These are phyloP conservation scores for Hibiscus syriacus DNA, from an alignment of 345 rosid genomes.

Conservation along the genomic window DNA sequence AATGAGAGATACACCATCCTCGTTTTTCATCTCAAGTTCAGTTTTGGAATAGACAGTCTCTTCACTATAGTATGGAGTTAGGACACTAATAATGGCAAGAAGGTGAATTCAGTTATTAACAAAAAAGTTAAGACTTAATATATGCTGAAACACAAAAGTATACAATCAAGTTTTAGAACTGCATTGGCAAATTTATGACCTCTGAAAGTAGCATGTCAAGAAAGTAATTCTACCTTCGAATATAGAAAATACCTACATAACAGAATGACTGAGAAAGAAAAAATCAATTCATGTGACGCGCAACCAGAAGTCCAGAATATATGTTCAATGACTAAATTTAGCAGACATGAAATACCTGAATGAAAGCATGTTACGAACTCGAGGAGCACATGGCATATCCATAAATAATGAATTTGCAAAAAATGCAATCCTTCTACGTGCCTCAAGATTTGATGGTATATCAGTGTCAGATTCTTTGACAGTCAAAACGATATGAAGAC, in stretches of 20 bases:
- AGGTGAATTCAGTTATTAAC: too few relatives aligned
- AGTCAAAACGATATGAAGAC: slow-evolving; percentile 85
- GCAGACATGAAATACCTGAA: slow-evolving; percentile 47
- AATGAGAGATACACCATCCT: slow-evolving; percentile 26
- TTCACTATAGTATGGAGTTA: slow-evolving; percentile 89
- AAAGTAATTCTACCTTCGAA: too few relatives aligned
- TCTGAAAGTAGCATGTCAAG: too few relatives aligned
- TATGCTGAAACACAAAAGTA: too few relatives aligned
- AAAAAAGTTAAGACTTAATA: too few relatives aligned
- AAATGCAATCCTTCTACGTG: slow-evolving; percentile 89
- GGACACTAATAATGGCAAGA: slow-evolving; percentile 42
- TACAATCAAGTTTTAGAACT: too few relatives aligned
- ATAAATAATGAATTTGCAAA: slow-evolving; percentile 87
- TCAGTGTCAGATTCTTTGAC: slow-evolving; percentile 86
- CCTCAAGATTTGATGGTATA: slow-evolving; percentile 92
- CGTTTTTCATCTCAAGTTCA: slow-evolving; percentile 72
- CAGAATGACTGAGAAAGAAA: too few relatives aligned
- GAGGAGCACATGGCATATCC: slow-evolving; percentile 97
- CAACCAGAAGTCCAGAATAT: neutral
- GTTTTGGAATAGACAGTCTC: slow-evolving; percentile 73
- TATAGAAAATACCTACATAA: too few relatives aligned
- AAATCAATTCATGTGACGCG: neutral
- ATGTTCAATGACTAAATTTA: slow-evolving; percentile 1
- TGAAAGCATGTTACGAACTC: slow-evolving; percentile 90
- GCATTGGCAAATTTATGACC: too few relatives aligned